These are phyloP conservation scores for Helotiales sp. DNA, from an alignment of 2,329 filamentous ascomycete species.

Conservation along the genomic window DNA sequence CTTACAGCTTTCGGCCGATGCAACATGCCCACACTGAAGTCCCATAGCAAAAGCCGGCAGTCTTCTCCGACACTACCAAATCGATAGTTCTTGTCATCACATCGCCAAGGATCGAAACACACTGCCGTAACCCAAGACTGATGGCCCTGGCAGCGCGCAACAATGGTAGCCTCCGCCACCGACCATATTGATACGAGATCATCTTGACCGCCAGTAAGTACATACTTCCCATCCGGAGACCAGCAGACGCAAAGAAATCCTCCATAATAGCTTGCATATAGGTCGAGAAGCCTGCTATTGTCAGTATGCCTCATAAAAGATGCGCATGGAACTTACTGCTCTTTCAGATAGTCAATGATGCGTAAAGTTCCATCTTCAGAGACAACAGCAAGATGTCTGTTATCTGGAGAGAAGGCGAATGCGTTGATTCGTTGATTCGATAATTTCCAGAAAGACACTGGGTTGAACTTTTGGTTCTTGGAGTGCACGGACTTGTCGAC, in stretches of 20 bases:
- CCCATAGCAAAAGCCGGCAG: constrained; percentile 87
- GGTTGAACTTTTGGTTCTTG: constrained; percentile 90
- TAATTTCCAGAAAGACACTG: constrained; percentile 88
- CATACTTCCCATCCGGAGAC: constrained; percentile 96
- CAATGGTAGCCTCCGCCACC: constrained; percentile 75
- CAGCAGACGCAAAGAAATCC: constrained; percentile 92
- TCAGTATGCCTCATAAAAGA: constrained; percentile 15
- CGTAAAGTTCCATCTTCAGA: constrained; percentile 88
- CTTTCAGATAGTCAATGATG: constrained; percentile 88
- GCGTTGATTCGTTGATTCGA: constrained; percentile 89
- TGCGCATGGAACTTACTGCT: constrained; percentile 62
- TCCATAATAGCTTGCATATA: constrained; percentile 91
- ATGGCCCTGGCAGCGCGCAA: constrained; percentile 92
- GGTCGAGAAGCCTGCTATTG: constrained; percentile 67
- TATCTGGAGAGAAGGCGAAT: constrained; percentile 90
- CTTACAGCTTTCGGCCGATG: constrained; percentile 82
- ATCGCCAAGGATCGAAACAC: constrained; percentile 95
- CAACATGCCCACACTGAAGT: constrained; percentile 96
- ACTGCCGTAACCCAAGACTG: constrained; percentile 94
- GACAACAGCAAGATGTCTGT: constrained; percentile 82
- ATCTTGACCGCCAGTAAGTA: constrained; percentile 93
- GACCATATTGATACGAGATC: constrained; percentile 97
- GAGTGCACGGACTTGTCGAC: constrained; percentile 92
- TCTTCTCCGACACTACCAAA: constrained; percentile 97
- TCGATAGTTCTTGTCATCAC: constrained; percentile 91